Conservation (phyloP, 2,329 filamentous ascomycete genomes). For the Calonectria hawksworthii region DNA sequence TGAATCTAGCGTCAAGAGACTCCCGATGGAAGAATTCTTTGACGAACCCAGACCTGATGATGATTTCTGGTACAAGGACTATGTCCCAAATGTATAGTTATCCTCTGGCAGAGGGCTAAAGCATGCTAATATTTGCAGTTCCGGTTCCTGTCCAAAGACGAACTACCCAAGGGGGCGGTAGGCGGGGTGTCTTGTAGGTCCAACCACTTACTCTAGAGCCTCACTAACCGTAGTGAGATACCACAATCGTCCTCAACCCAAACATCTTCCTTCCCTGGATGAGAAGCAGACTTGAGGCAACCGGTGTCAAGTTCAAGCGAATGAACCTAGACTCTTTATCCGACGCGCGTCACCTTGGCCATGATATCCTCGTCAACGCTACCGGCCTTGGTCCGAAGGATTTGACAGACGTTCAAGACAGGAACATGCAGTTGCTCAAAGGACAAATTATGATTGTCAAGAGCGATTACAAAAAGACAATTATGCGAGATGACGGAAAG, state of each 20-base stretch:
- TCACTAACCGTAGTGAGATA: background rate
- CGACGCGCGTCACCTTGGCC: background rate
- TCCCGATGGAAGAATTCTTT: background rate
- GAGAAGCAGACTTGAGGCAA: background rate
- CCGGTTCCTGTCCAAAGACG: background rate
- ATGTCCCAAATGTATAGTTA: background rate
- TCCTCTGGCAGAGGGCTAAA: no score
- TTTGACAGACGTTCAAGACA: background rate
- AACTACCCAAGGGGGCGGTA: background rate
- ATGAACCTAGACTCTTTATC: background rate
- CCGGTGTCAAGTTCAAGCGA: background rate
- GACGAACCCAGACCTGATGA: background rate
- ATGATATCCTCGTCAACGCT: background rate
- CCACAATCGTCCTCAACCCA: background rate
- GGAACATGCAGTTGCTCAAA: background rate
- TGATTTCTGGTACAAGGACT: background rate
- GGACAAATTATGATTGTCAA: conserved; percentile 1
- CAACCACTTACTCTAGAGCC: no score
- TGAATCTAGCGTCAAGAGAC: background rate
- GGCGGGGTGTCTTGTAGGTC: background rate
- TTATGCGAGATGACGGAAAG: background rate
- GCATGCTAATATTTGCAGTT: background rate
- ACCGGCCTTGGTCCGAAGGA: background rate
- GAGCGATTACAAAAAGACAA: background rate
- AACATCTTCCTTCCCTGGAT: background rate